phyloP scores from a whole-genome alignment of 257 asterid species.

The Mentha longifolia region DNA sequence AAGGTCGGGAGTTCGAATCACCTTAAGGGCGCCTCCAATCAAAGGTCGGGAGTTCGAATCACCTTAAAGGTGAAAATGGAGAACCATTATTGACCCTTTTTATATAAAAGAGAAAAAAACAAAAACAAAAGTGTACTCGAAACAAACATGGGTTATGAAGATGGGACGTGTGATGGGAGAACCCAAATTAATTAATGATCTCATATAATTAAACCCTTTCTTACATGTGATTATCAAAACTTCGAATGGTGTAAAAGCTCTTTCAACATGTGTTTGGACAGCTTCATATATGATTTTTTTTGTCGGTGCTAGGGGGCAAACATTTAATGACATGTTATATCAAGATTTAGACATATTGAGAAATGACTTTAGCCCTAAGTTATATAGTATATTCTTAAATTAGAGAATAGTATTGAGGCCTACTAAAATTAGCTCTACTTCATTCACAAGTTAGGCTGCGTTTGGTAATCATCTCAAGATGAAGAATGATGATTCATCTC shows the following conservation, averaged over 20 bases:
- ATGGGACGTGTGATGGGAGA: conserved; percentile 31
- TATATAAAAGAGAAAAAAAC: no score
- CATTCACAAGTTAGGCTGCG: no score
- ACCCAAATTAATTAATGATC: conserved; percentile 37
- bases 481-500: no score
- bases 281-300: neutral
- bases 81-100: no score
- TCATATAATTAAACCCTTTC: conserved; percentile 25
- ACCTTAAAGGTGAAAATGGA: no score
- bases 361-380: neutral
- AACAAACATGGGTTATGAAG: conserved; percentile 9
- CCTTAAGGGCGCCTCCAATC: no score
- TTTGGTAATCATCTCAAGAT: no score
- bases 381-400: neutral
- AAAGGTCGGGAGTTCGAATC: no score
- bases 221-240: conserved; percentile 39
- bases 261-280: conserved; percentile 31
- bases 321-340: neutral
- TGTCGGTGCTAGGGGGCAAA: conserved; percentile 7
- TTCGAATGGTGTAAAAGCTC: conserved; percentile 21
- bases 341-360: neutral
- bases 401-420: no score
- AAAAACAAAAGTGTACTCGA: neutral
- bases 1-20: no score
- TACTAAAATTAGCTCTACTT: no score